phyloP scores from a whole-genome alignment of 129 eudicot genomes.

The Lonicera japonica region DNA sequence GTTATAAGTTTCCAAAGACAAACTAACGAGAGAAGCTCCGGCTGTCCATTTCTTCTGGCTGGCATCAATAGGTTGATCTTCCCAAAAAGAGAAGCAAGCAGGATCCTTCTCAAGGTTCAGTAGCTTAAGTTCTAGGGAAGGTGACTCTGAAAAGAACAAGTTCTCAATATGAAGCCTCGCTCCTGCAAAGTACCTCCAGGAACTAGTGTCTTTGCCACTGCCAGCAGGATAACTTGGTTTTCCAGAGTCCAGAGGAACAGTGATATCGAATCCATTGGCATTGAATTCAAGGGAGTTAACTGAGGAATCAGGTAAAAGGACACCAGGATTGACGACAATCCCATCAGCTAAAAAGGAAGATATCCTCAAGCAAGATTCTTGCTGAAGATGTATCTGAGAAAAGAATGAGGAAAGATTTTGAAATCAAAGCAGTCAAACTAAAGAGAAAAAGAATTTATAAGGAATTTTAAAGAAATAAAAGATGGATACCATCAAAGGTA shows the following conservation, averaged over 20 bases:
- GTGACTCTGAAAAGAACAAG: conserved; percentile 61
- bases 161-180: conserved; percentile 80
- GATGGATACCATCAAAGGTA: conserved; percentile 72
- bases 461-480: neutral
- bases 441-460: neutral
- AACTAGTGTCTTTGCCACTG: conserved; percentile 16
- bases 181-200: conserved; percentile 54
- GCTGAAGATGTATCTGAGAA: conserved; percentile 91
- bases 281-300: conserved; percentile 55
- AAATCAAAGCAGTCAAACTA: conserved; percentile 12
- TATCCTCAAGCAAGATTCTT: conserved; percentile 92
- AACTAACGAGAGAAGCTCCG: conserved; percentile 57
- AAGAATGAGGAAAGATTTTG: conserved; percentile 11
- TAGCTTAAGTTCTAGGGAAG: conserved; percentile 52
- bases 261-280: conserved; percentile 61
- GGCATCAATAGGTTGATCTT: conserved; percentile 84
- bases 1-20: conserved; percentile 58
- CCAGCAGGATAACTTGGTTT: conserved; percentile 14
- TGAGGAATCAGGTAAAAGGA: conserved; percentile 58
- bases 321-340: conserved; percentile 56
- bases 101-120: conserved; percentile 91
- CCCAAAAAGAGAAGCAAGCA: conserved; percentile 93
- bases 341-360: conserved; percentile 89
- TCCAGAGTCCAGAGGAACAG: conserved; percentile 53
- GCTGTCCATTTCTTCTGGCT: conserved; percentile 79